Evolutionary conservation across 495 filamentous ascomycete genomes (phyloP), one percentile per base, ranked within the genome.

Genomic region (Talaromyces thailandensis): DNA sequence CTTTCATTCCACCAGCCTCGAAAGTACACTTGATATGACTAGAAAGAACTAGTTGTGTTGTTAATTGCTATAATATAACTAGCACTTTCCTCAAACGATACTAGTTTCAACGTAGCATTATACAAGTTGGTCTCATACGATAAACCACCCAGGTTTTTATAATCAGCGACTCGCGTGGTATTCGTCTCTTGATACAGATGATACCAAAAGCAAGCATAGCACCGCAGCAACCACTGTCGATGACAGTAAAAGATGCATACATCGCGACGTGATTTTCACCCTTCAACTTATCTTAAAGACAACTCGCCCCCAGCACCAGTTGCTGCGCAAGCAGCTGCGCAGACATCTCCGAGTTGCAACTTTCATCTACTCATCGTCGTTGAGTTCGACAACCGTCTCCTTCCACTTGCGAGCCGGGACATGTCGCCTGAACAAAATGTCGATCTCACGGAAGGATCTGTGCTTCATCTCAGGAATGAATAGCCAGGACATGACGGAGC

Each of bases 341-440:
- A 24, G 55, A 29, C 55, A 37, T 58, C 29, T 58, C 14, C n/a
- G 55, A 58, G 28, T 6, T 37, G 55, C 55, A 48, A 48, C 7
- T 48, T 48, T 18, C 43, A 48, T 76, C 71, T 82, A 81, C 75
- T 82, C 80, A 69, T 84, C 76, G 58, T 81, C 81, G 28, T 76
- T 64, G 56, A 82, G 68, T 70, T 84, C 79, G 65, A 83, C 43
- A 24, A 74, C 75, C 1, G 78, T 82, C 62, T 76, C 18, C 75
- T 79, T 81, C 76, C 73, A 81, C 61, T 83, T 76, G 62, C 85
- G 76, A 60, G 84, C 82, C 28, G 74, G 79, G 28, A 87, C 75
- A 26, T 69, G 70, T 64, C 78, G 80, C 58, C 78, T 76, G 69
- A 82, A 82, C 68, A 82, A 60, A 63, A 81, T 79, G 68, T 82